Base-by-base conservation (phyloP, 1,284 basidiomycete genomes). In the Flammula alnicola region DNA sequence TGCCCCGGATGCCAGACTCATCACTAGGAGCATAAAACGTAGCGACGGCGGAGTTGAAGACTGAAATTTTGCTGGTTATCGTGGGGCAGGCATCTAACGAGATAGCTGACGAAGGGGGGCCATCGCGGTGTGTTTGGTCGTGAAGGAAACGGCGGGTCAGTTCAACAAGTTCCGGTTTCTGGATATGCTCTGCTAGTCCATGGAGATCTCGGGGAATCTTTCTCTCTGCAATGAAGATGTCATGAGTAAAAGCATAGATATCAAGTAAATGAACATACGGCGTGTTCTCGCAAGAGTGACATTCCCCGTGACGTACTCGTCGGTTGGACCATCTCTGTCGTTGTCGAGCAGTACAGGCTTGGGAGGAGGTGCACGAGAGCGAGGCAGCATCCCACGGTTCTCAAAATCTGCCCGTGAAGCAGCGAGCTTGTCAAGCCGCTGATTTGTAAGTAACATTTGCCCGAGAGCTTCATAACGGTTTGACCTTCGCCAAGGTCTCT, bases 401-500 rank as follows among this genome's bases (percentile, higher is more conserved):
- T 11, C 32, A 33, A 66, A 67, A 16, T 64, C 55, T 2, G 43
- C 49, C 2, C 54, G 37, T 2, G 42, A 32, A 19, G 65, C 64
- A 3, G 59, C 55, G 2, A 70, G 49, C 37, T 68, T 70, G 27
- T 61, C 61, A 1, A 64, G 49, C 0, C 58, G 50, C 11, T 62
- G 54, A 31, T 66, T 68, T 1, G 57, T 66, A 14, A 45, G 2
- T 35, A 49, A 3, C 59, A 71, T 71, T 41, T 72, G 68, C 2
- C 38, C 27, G 1, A 72, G 52, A 2, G 68, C 52, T 3, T 66
- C 39, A 41, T 44, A 55, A 1, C 47, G 51, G 38, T 57, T 71
- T 2, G 67, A 71, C 1, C 60, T 56, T 0, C 62, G 52, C 60
- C 63, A 72, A 0, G 69, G 67, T 8, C 62, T 31, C 55, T 72